Evolutionary conservation across 1,284 basidiomycete species (phyloP).

Genomic region (Naganishia sp.): DNA sequence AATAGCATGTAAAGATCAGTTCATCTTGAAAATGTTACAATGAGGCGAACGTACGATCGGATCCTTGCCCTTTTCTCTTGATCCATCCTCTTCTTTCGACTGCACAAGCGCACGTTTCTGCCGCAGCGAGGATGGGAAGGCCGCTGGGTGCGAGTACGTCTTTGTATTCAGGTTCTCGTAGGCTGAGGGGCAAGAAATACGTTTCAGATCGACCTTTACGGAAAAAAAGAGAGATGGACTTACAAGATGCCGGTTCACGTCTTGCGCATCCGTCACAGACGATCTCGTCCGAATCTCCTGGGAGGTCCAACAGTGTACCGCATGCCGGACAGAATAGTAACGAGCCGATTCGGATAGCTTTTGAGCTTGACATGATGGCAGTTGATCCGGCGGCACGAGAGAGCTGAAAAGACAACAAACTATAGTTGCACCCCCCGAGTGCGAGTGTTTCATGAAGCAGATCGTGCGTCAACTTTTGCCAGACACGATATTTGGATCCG

Average conservation of each 20-base stretch:
- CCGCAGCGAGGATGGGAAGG: slow-evolving; percentile 85
- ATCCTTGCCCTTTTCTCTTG: slow-evolving; percentile 72
- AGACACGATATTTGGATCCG: background rate
- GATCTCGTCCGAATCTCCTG: slow-evolving; percentile 76
- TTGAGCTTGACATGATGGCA: slow-evolving; percentile 26
- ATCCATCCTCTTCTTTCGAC: slow-evolving; percentile 74
- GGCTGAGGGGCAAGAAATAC: slow-evolving; percentile 58
- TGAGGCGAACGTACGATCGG: slow-evolving; percentile 50
- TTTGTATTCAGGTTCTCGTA: slow-evolving; percentile 90
- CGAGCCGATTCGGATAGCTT: slow-evolving; percentile 63
- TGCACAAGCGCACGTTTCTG: slow-evolving; percentile 85
- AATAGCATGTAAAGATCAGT: too few species aligned
- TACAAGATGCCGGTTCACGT: slow-evolving; percentile 82
- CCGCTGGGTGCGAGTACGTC: slow-evolving; percentile 86
- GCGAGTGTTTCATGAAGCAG: slow-evolving; percentile 1
- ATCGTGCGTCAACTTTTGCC: slow-evolving; percentile 17
- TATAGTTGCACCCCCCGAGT: too few species aligned
- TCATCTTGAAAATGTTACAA: background rate
- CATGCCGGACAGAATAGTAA: slow-evolving; percentile 92
- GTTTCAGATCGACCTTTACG: background rate
- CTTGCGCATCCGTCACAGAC: slow-evolving; percentile 85
- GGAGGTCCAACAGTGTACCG: slow-evolving; percentile 83
- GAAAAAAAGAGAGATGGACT: slow-evolving; percentile 47
- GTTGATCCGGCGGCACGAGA: background rate
- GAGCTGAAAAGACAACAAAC: background rate